Conservation (phyloP, 805 yeast genomes). For the Candida glaebosa region DNA sequence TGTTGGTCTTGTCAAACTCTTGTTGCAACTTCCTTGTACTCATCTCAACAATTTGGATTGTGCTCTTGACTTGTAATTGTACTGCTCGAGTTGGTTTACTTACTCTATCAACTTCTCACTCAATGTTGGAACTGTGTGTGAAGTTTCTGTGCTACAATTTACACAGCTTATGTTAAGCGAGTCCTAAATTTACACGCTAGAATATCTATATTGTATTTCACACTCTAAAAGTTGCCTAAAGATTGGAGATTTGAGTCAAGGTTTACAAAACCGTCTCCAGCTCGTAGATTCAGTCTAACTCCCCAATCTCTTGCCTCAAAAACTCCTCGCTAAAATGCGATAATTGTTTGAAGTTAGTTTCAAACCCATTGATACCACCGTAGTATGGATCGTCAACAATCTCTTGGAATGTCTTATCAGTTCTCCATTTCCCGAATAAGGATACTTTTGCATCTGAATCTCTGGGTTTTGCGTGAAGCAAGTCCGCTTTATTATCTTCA, state of each 20-base stretch:
- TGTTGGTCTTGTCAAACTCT: slow-evolving; percentile 92
- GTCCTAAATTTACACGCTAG: neutral
- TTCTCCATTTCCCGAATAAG: slow-evolving; percentile 81
- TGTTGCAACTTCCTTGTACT: slow-evolving; percentile 45
- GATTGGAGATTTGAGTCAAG: too few relatives aligned
- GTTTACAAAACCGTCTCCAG: too few relatives aligned
- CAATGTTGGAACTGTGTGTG: neutral
- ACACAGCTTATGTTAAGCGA: neutral
- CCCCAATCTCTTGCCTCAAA: slow-evolving; percentile 45
- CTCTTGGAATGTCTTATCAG: slow-evolving; percentile 43
- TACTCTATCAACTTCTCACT: neutral
- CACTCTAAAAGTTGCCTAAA: too few relatives aligned
- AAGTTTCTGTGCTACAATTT: neutral
- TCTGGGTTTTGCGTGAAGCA: slow-evolving; percentile 52
- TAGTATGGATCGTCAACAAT: slow-evolving; percentile 91
- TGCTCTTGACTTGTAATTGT: too few relatives aligned
- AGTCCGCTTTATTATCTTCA: slow-evolving; percentile 50
- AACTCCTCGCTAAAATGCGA: slow-evolving; percentile 72
- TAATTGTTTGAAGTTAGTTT: slow-evolving; percentile 71
- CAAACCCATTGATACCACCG: slow-evolving; percentile 83
- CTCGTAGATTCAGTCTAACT: slow-evolving; percentile 10
- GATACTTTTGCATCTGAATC: slow-evolving; percentile 46
- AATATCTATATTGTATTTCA: too few relatives aligned
- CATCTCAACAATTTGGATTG: slow-evolving; percentile 19
- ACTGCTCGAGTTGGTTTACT: too few relatives aligned